Evolutionary conservation across 371 early-diverging fungal species (phyloP).

Genomic region (Rhizomucor miehei): DNA sequence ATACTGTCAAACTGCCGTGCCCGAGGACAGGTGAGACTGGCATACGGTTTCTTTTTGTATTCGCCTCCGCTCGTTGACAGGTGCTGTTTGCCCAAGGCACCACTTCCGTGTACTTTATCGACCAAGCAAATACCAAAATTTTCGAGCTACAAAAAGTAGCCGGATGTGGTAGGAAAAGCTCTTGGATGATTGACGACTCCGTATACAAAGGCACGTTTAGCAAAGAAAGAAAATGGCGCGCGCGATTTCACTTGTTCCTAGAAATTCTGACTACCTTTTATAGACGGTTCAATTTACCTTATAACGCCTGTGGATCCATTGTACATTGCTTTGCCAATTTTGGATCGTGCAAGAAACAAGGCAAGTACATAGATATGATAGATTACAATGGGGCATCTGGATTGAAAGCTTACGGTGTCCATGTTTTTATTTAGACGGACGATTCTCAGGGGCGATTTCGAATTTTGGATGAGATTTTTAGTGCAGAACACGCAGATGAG

Average conservation of each 20-base stretch:
- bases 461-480: slow-evolving; percentile 6
- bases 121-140: neutral
- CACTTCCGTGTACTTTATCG: neutral
- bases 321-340: slow-evolving; percentile 2
- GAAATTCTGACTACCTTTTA: no score
- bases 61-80: neutral
- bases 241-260: no score
- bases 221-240: neutral
- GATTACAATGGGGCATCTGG: no score
- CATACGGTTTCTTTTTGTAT: neutral
- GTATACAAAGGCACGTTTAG: neutral
- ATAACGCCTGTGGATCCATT: slow-evolving; percentile 9
- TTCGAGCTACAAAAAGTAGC: slow-evolving; percentile 1
- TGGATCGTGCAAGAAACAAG: neutral
- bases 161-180: neutral
- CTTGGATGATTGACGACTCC: neutral
- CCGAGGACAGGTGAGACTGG: neutral
- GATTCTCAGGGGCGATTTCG: slow-evolving; percentile 3
- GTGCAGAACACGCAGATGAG: neutral
- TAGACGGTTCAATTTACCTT: slow-evolving; percentile 9
- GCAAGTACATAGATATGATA: no score
- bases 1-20: neutral
- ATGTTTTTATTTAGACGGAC: neutral
- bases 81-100: neutral
- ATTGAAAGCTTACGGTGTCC: no score